Base-by-base conservation (phyloP, 1,284 basidiomycete genomes). In the Moniliella sp. region DNA sequence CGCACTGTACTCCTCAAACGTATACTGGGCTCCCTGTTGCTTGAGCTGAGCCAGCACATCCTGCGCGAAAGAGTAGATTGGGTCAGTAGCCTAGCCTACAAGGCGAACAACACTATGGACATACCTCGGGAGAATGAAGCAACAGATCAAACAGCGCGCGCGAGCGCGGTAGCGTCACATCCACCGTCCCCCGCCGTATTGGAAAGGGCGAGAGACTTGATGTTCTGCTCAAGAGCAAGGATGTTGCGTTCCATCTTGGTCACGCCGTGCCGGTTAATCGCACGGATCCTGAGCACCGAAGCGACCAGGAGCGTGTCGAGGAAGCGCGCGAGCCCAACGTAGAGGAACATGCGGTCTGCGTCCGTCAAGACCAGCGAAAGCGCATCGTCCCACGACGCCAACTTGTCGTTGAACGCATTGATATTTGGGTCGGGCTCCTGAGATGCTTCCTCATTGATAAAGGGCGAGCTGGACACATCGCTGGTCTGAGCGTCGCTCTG, bases 221-320 rank as follows among this genome's bases (percentile, higher is more conserved):
- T 69, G 47, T 80, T 78, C 58, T 97, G 88, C 57, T 91, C 84
- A 15, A 97, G 67, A 9, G 86, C 79, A 15, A 84, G 67, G 28
- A 93, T 77, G 61, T 93, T 91, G 27, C 84, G 73, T 47, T 75
- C 64, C 57, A 94, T 78, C 64, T 93, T 93, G 50, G 74, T 73
- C 40, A 84, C 72, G 0, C 88, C 88, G 34, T 74, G 71, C 0
- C 65, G 57, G 46, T 84, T 94, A 9, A 75, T 73, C 10, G 69
- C 59, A 15, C 70, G 72, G 36, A 97, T 69, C 35, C 71, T 64
- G 14, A 73, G 71, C 16, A 80, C 79, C 39, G 76, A 73, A 8
- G 68, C 66, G 37, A 94, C 73, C 33, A 94, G 65, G 27, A 81
- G 64, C 37, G 78, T 69, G 59, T 93, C 82, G 66, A 88, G 76